Base-by-base conservation (phyloP, 495 filamentous ascomycete species). In the Halenospora varia region DNA sequence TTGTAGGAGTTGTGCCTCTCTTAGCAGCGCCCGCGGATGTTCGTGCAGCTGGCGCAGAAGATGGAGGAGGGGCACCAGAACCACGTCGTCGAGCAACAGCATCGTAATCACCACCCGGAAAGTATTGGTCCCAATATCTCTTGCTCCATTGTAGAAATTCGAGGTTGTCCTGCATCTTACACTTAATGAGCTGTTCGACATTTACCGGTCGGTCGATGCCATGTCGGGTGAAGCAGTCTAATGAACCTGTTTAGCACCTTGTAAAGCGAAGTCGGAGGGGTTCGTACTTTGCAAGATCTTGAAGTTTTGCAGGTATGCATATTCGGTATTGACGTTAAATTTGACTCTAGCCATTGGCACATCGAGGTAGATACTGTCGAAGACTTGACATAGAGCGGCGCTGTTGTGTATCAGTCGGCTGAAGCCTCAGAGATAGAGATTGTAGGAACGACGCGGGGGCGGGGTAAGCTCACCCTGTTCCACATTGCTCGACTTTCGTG, bases 101-200 rank as follows among this genome's bases (percentile, higher is more conserved):
- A 72, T 98, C 94, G 74, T 98, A 98, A 61, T 97, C 94, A 51
- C 90, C 90, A 46, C 93, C 94, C 9, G 94, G 92, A 69, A 87
- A 98, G 80, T 97, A 91, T 68, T 96, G 92, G 68, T 98, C 95
- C 94, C 94, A 98, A 76, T 90, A 96, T 61, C 79, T 76, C 82
- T 97, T 97, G 52, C 82, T 85, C 89, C 90, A 98, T 76, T 98
- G 94, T 29, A 98, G 83, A 73, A 97, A 98, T 68, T 97, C 95
- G 59, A 98, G 90, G 77, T 98, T 98, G 71, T 98, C 94, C 75
- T 98, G 94, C 90, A 98, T 97, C 76, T 95, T 96, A 80, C 94
- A 98, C 74, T 97, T 97, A 61, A 91, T 81, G 55, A 98, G 86
- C 62, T 82, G 76, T 71, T 96, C 85, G 64, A 97, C 88, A 62